These are phyloP conservation scores for Saturnispora kantuleensis DNA, from an alignment of 805 yeast genomes.

Conservation along the genomic window DNA sequence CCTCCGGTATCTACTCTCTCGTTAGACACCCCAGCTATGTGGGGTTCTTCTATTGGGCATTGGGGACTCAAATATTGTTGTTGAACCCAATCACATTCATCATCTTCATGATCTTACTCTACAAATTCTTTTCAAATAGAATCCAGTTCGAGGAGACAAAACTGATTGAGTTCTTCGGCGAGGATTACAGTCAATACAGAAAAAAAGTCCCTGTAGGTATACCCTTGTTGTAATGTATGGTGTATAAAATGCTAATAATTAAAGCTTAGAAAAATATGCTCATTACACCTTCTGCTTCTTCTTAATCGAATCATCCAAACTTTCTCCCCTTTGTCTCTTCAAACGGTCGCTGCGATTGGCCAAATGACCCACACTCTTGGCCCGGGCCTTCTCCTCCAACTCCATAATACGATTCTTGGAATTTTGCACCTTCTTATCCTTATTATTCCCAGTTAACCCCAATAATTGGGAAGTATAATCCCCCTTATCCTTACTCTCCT, in stretches of 20 bases:
- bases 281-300: neutral
- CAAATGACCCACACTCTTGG: neutral
- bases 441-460: too few relatives aligned
- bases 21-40: conserved; percentile 85
- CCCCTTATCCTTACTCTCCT: too few relatives aligned
- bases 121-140: conserved; percentile 59
- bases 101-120: conserved; percentile 48
- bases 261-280: too few relatives aligned
- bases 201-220: conserved; percentile 44
- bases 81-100: conserved; percentile 52
- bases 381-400: neutral
- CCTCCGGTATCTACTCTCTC: conserved; percentile 56
- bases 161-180: conserved; percentile 61
- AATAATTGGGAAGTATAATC: too few relatives aligned
- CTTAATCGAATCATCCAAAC: neutral
- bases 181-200: conserved; percentile 48
- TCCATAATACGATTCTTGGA: too few relatives aligned
- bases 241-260: too few relatives aligned
- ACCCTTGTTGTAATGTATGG: conserved; percentile 39
- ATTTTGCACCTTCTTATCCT: too few relatives aligned
- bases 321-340: neutral
- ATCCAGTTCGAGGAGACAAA: conserved; percentile 63
- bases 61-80: conserved; percentile 70
- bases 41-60: conserved; percentile 90
- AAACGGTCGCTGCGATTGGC: neutral